Evolutionary conservation across 768 basidiomycete genomes (phyloP).

Genomic region (Leccinum uliginosum): DNA sequence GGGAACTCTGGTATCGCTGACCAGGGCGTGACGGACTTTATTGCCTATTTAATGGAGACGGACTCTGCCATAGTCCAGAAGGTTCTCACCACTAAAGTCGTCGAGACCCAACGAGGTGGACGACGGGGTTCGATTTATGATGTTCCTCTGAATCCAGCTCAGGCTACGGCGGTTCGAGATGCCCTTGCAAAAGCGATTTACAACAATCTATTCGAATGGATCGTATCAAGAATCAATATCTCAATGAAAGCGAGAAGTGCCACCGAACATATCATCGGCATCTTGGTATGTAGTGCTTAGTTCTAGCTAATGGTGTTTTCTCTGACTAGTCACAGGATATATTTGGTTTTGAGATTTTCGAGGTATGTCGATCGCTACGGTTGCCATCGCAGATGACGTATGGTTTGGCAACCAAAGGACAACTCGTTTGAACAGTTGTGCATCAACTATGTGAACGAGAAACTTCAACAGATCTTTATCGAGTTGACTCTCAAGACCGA

Average conservation of each 20-base stretch:
- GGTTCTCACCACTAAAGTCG: constrained; percentile 74
- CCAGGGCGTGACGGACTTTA: constrained; percentile 87
- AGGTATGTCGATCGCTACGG: constrained; percentile 42
- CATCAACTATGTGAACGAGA: constrained; percentile 99
- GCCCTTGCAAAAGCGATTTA: constrained; percentile 95
- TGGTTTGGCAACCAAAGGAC: constrained; percentile 49
- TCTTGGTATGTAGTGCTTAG: constrained; percentile 53
- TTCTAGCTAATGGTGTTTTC: neutral
- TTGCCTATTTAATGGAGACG: constrained; percentile 90
- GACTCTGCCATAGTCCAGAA: constrained; percentile 79
- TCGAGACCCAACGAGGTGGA: constrained; percentile 93
- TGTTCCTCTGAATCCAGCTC: constrained; percentile 89
- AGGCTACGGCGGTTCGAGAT: constrained; percentile 84
- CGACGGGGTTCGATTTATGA: constrained; percentile 95
- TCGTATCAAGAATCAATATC: constrained; percentile 90
- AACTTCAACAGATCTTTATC: constrained; percentile 98
- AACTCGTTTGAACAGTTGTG: constrained; percentile 97
- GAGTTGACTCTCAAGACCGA: constrained; percentile 98
- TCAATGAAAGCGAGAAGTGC: constrained; percentile 88
- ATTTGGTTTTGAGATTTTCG: constrained; percentile 98
- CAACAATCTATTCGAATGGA: constrained; percentile 99
- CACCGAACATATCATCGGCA: constrained; percentile 83
- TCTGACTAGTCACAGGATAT: constrained; percentile 61
- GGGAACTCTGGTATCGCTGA: constrained; percentile 83
- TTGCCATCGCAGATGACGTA: constrained; percentile 3